Evolutionary conservation across 306 rosid genomes (phyloP).

Genomic region (Medicago ruthenica): DNA sequence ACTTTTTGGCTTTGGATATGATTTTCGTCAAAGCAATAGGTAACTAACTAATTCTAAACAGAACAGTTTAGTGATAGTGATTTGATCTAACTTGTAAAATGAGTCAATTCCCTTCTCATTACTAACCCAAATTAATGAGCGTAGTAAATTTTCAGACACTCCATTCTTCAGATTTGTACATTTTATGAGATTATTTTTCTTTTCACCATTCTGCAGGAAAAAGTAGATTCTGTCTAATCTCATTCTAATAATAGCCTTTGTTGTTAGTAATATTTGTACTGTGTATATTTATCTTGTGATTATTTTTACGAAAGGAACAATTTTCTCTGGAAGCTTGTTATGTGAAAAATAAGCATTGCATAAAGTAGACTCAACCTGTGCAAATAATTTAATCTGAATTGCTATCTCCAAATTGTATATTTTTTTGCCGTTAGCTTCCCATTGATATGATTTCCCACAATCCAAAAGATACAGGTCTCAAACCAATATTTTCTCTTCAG

Average conservation of each 20-base stretch:
- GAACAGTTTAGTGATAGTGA: background rate
- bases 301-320: conserved; percentile 2
- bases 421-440: conserved; percentile 23
- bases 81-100: background rate
- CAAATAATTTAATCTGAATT: conserved; percentile 32
- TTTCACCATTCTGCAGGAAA: conserved; percentile 14
- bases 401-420: conserved; percentile 6
- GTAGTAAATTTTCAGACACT: background rate
- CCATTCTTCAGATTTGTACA: background rate
- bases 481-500: conserved; percentile 8
- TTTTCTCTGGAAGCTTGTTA: conserved; percentile 33
- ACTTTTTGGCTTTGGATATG: conserved; percentile 98
- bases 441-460: conserved; percentile 27
- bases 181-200: conserved; percentile 34
- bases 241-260: conserved; percentile 2
- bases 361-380: conserved; percentile 11
- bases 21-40: conserved; percentile 99
- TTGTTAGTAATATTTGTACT: conserved; percentile 4
- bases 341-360: conserved; percentile 20
- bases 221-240: background rate
- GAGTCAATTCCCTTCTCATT: conserved; percentile 22
- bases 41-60: conserved; percentile 41
- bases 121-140: conserved; percentile 16
- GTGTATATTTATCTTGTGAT: conserved; percentile 10
- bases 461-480: conserved; percentile 17